Base-by-base conservation (phyloP, 1,139 yeast species). In the Saccharomyces pastorianus region DNA sequence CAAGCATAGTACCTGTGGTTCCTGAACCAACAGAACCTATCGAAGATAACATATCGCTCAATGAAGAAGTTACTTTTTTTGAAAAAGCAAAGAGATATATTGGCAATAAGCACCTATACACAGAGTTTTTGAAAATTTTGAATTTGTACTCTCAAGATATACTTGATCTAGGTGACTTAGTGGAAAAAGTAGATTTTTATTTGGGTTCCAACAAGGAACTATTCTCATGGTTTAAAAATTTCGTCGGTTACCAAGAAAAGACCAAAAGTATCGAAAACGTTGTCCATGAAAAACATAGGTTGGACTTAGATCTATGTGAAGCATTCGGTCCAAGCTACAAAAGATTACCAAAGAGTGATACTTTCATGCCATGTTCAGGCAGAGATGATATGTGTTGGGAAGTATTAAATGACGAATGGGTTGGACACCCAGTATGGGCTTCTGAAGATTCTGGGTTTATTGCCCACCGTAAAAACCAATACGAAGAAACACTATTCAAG, bases 311-410 rank as follows among this genome's bases (percentile, higher is more conserved):
- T 31, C 76, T 88, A 62, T 93, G 98, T 73, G 76, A 74, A 67
- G 88, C 91, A 3, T 85, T 83, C 65, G 99, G 99, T 4, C 97
- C 98, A 14, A 88, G 96, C 42, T 93, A 93, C 71, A 82, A 98
- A 66, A 83, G 88, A 64, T 77, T 95, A 53, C 99, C 99, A 31
- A 93, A 93, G 65, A 83, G 95, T 1, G 98, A 93, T 69, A 89
- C 96, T 0, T 88, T 84, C 66, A 90, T 91, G 96, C 98, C 98
- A 20, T 91, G 98, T 67, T 88, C 96, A 8, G 99, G 99, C 25
- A 82, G 99, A 63, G 99, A 95, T 71, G 98, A 91, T 66, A 88
- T 95, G 95, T 95, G 99, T 69, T 91, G 98, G 98, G 98, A 93
- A 68, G 96, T 93, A 26, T 78, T 95, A 62, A 93, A 93, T 71